Evolutionary conservation across 805 yeast species (phyloP).

Genomic region (Metschnikowia matae): DNA sequence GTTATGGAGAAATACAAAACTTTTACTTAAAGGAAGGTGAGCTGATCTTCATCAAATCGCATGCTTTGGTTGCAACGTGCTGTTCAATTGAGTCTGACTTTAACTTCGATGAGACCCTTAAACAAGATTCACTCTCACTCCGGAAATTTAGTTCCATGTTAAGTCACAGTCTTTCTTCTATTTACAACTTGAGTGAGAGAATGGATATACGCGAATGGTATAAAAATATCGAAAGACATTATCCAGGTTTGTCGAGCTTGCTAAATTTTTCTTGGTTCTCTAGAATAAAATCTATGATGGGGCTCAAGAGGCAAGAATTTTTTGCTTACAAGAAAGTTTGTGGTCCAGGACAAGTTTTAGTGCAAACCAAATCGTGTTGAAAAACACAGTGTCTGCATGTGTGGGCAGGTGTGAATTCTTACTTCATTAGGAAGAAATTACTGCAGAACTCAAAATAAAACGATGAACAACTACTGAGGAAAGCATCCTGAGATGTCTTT

Average conservation of each 20-base stretch:
- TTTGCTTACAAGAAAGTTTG: background rate
- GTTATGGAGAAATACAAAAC: conserved; percentile 4
- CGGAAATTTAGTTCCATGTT: background rate
- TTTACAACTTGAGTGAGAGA: background rate
- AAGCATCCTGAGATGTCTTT: background rate
- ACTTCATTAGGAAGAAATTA: background rate
- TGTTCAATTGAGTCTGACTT: background rate
- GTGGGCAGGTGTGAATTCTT: background rate
- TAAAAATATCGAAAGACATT: background rate
- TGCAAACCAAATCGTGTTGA: background rate
- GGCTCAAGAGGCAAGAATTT: background rate
- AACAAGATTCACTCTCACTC: background rate
- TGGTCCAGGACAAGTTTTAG: conserved; percentile 4
- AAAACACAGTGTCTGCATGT: background rate
- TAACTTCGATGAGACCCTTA: background rate
- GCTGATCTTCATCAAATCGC: background rate
- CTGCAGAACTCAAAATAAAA: background rate
- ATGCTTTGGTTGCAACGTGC: background rate
- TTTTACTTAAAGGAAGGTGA: conserved; percentile 5
- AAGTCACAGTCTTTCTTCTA: background rate
- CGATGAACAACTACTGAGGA: background rate
- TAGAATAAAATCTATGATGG: background rate
- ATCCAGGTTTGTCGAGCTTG: background rate
- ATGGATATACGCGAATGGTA: background rate
- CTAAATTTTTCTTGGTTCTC: background rate